phyloP scores from a whole-genome alignment of 2,329 filamentous ascomycete species.

The Hypocreales sp. region DNA sequence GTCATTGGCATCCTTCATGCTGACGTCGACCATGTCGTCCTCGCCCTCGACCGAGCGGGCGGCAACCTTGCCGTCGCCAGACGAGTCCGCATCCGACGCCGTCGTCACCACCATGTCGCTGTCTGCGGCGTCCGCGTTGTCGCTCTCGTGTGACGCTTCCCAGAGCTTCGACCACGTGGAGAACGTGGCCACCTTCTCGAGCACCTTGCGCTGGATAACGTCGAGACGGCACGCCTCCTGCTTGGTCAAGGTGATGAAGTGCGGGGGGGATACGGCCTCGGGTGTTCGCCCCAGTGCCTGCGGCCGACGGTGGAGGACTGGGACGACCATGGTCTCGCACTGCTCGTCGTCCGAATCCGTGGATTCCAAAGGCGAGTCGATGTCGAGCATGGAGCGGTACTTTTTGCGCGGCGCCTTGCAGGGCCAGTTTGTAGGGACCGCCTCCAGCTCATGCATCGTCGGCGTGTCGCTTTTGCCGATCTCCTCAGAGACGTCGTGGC shows the following conservation, averaged over 20 bases:
- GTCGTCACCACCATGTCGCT: slow-evolving; percentile 55
- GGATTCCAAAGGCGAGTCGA: slow-evolving; percentile 23
- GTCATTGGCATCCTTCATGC: slow-evolving; percentile 53
- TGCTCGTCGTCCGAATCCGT: slow-evolving; percentile 44
- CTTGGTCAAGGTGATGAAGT: slow-evolving; percentile 61
- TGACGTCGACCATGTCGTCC: slow-evolving; percentile 81
- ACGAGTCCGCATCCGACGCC: slow-evolving; percentile 47
- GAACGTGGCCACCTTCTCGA: slow-evolving; percentile 60
- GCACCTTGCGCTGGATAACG: slow-evolving; percentile 61
- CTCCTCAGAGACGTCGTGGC: slow-evolving; percentile 50
- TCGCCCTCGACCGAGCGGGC: slow-evolving; percentile 74
- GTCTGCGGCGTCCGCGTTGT: slow-evolving; percentile 39
- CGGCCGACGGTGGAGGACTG: slow-evolving; percentile 47
- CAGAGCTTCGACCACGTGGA: slow-evolving; percentile 54
- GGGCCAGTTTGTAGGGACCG: slow-evolving; percentile 63
- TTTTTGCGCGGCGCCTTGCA: slow-evolving; percentile 30
- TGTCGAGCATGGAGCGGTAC: slow-evolving; percentile 34
- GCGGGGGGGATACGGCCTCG: slow-evolving; percentile 29
- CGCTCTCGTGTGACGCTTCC: slow-evolving; percentile 26
- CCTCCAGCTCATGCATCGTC: slow-evolving; percentile 63
- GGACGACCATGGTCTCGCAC: slow-evolving; percentile 53
- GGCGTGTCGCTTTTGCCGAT: slow-evolving; percentile 52
- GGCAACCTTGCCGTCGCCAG: slow-evolving; percentile 54
- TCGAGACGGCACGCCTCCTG: slow-evolving; percentile 56
- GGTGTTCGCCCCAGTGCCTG: slow-evolving; percentile 13